phyloP scores from a whole-genome alignment of 176 grass and related monocot genomes.

The Puccinellia tenuiflora region DNA sequence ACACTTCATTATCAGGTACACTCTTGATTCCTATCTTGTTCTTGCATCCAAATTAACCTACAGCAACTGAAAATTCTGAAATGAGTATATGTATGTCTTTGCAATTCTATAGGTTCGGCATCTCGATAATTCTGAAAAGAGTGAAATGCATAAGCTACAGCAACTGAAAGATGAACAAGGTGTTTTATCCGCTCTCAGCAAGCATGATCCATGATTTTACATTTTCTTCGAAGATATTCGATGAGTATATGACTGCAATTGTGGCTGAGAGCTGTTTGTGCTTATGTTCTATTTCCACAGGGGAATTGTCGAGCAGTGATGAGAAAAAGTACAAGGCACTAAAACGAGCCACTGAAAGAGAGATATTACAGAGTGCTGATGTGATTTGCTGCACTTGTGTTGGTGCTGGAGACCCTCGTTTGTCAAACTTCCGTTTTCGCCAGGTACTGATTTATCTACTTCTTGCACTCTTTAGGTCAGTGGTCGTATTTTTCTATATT shows the following conservation, averaged over 20 bases:
- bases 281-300: conserved; percentile 29
- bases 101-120: conserved; percentile 62
- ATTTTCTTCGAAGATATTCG: neutral
- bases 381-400: conserved; percentile 99
- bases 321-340: conserved; percentile 98
- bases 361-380: conserved; percentile 99
- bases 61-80: no score
- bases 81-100: no score
- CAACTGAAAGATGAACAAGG: conserved; percentile 98
- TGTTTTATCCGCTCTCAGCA: conserved; percentile 14
- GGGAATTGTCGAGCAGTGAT: conserved; percentile 97
- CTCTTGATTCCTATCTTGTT: conserved; percentile 10
- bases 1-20: conserved; percentile 98
- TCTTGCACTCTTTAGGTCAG: neutral
- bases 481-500: neutral
- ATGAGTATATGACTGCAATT: neutral
- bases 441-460: conserved; percentile 48
- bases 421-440: conserved; percentile 96
- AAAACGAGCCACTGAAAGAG: conserved; percentile 98
- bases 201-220: neutral
- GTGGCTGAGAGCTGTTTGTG: conserved; percentile 1
- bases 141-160: conserved; percentile 94
- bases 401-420: conserved; percentile 93
- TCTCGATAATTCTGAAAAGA: conserved; percentile 99
- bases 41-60: neutral